Conservation (phyloP, 768 basidiomycete species). For the Obba rivulosa region DNA sequence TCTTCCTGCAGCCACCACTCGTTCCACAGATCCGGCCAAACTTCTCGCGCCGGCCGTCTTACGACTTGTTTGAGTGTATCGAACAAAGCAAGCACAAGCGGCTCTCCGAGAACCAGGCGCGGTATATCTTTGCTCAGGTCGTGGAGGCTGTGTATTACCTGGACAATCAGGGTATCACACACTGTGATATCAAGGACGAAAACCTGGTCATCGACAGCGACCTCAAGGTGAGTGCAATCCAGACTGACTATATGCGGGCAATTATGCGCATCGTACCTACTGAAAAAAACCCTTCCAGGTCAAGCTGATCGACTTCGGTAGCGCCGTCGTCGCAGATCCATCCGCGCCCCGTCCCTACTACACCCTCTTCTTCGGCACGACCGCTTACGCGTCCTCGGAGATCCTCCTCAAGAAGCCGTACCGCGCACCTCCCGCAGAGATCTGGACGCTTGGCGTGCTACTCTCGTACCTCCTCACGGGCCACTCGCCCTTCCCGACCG, state of each 20-base stretch:
- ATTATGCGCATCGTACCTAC: neutral
- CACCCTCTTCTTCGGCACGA: slow-evolving; percentile 84
- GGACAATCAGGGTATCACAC: slow-evolving; percentile 77
- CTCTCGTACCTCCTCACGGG: slow-evolving; percentile 94
- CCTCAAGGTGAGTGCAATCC: slow-evolving; percentile 47
- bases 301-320: slow-evolving; percentile 95
- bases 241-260: neutral
- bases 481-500: slow-evolving; percentile 86
- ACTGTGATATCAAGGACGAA: slow-evolving; percentile 97
- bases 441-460: slow-evolving; percentile 94
- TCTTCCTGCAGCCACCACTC: slow-evolving; percentile 8
- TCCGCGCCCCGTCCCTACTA: slow-evolving; percentile 59
- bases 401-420: slow-evolving; percentile 85
- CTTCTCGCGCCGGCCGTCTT: slow-evolving; percentile 69
- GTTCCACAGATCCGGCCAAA: slow-evolving; percentile 19
- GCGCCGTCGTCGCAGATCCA: slow-evolving; percentile 72
- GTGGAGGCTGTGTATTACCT: slow-evolving; percentile 83
- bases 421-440: slow-evolving; percentile 89
- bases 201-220: slow-evolving; percentile 79
- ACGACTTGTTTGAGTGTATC: slow-evolving; percentile 94
- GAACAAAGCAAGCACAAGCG: slow-evolving; percentile 80
- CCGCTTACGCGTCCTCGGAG: slow-evolving; percentile 94
- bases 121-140: slow-evolving; percentile 82
- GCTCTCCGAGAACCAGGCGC: slow-evolving; percentile 72
- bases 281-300: slow-evolving; percentile 42